A percentile compares a stretch with the other conserved stretches of the same genome.
Conservation (phyloP, 768 basidiomycete genomes). For the Rhodosporidiobolus odoratus region DNA sequence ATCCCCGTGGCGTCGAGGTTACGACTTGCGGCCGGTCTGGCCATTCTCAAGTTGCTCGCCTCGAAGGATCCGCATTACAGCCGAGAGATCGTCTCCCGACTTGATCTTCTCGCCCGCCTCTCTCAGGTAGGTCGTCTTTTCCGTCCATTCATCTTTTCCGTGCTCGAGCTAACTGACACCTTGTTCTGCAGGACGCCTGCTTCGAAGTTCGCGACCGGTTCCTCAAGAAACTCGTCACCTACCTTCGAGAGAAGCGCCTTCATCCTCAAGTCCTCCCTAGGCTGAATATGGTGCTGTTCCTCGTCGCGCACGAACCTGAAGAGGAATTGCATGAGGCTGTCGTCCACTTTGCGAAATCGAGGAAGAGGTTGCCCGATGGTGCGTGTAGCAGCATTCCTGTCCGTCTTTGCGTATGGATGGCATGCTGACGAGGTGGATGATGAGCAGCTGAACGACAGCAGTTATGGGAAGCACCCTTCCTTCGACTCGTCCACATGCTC, state of each 20-base stretch:
- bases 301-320: slow-evolving; percentile 88
- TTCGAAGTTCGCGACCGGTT: slow-evolving; percentile 77
- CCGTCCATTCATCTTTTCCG: not conserved
- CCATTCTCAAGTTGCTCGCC: slow-evolving; percentile 69
- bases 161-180: slow-evolving; percentile 2
- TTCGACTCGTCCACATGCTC: slow-evolving; percentile 76
- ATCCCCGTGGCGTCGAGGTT: slow-evolving; percentile 61
- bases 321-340: slow-evolving; percentile 50
- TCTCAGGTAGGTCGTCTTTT: slow-evolving; percentile 59
- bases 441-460: slow-evolving; percentile 48
- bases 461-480: slow-evolving; percentile 73
- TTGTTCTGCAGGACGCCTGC: slow-evolving; percentile 64
- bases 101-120: slow-evolving; percentile 64
- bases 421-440: not conserved
- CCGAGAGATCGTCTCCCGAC: slow-evolving; percentile 57
- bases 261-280: slow-evolving; percentile 53
- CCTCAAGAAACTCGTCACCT: slow-evolving; percentile 63
- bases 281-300: slow-evolving; percentile 78
- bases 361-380: not conserved
- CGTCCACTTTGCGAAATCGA: not conserved
- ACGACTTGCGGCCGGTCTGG: slow-evolving; percentile 74
- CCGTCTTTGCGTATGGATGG: not conserved
- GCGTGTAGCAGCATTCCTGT: not conserved
- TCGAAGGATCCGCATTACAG: slow-evolving; percentile 55
- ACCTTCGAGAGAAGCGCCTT: slow-evolving; percentile 61